A percentile compares a stretch with the other conserved stretches of the same genome.
phyloP scores from a whole-genome alignment of 2,329 filamentous ascomycete species.

The Colletotrichum australisinense region DNA sequence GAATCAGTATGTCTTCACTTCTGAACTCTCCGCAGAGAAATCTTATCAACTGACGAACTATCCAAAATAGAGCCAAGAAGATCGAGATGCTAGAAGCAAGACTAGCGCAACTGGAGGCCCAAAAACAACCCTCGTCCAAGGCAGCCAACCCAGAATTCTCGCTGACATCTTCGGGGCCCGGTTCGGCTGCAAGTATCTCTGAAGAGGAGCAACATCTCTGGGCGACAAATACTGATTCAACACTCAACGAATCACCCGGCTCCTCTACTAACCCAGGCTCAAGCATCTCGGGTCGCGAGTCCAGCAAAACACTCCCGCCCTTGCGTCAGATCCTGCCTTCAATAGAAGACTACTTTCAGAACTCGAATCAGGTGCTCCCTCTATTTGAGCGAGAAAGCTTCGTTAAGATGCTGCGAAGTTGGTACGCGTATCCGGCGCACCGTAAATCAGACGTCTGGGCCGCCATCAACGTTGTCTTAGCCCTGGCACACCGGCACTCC shows the following conservation, averaged over 20 bases:
- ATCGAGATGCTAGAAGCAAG: conserved; percentile 25
- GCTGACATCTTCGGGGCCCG: not conserved
- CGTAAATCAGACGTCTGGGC: conserved; percentile 40
- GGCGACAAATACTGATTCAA: not conserved
- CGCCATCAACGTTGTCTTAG: conserved; percentile 41
- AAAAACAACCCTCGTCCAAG: not conserved
- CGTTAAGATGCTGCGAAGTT: conserved; percentile 37
- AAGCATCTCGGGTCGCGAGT: not conserved
- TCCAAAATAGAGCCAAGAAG: not conserved
- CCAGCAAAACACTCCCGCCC: conserved; percentile 31
- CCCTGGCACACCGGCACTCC: conserved; percentile 21
- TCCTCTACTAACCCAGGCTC: not conserved
- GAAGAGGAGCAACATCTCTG: not conserved
- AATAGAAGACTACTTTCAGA: conserved; percentile 37
- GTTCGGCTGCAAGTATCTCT: not conserved
- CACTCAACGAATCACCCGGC: not conserved
- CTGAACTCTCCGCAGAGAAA: not conserved
- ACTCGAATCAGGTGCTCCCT: conserved; percentile 36
- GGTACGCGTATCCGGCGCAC: conserved; percentile 33
- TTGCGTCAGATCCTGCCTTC: conserved; percentile 35
- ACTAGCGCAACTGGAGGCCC: conserved; percentile 15
- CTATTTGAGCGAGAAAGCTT: conserved; percentile 37
- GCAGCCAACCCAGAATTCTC: not conserved
- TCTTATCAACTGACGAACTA: not conserved
- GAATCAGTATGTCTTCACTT: not conserved